Base-by-base conservation (phyloP, 768 basidiomycete genomes). In the Sporobolomyces pararoseus region DNA sequence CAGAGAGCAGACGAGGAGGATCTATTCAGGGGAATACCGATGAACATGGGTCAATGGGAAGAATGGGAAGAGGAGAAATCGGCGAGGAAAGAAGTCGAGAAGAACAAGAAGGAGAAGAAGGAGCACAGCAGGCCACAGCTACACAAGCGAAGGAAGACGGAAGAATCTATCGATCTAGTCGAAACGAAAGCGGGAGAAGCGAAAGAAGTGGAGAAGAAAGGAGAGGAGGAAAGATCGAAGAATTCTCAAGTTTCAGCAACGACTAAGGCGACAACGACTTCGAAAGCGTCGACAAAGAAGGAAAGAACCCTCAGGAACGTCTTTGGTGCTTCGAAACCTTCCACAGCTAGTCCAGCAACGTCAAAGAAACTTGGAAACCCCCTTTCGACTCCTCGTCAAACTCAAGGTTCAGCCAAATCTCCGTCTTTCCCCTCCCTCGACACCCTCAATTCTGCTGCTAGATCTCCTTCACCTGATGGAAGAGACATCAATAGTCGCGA, bases 401-500 rank as follows among this genome's bases (percentile, higher is more conserved):
- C 46, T 47, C 21, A 7, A 13, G 21, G 21, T 47, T 42, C 39
- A 17, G 17, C 10, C 13, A 55, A 55, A 17, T 35, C 32, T 7
- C 10, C 31, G 23, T 55, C 54, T 21, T 55, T 55, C 35, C 54
- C 54, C 19, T 55, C 54, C 23, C 54, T 35, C 54, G 54, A 55
- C 10, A 55, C 54, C 4, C 4, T 55, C 32, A 55, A 55, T 37
- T 55, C 54, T 3, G 54, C 54, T 13, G 54, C 9, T 6, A 35
- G n/a, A n/a, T 34, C 23, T 6, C 13, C 34, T 14, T 55, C 35
- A 7, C 10, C 54, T 7, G 32, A 16, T 31, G 54, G 21, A 47
- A 21, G 46, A 14, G 13, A 23, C 10, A 25, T 7, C 25, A 27
- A 21, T 6, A 21, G 46, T 47, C 17, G 50, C 7, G 10, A 27